These are phyloP conservation scores for Neonectria hederae DNA, from an alignment of 2,329 filamentous ascomycete genomes.

Conservation along the genomic window DNA sequence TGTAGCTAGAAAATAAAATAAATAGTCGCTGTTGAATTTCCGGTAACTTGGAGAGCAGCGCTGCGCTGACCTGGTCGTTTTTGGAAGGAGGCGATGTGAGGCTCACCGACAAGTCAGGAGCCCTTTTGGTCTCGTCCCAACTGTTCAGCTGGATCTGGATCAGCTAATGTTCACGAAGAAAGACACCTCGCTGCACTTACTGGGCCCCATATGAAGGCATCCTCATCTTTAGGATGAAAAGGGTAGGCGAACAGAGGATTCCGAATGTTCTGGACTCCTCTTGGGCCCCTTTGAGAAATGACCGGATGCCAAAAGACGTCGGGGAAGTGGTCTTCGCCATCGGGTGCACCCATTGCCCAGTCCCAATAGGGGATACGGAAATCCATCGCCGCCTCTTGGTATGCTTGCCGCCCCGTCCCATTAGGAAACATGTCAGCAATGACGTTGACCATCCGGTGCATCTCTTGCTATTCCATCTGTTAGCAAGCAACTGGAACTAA, in stretches of 20 bases:
- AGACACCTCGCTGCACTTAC: slow-evolving; percentile 54
- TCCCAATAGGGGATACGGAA: slow-evolving; percentile 70
- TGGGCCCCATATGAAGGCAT: slow-evolving; percentile 67
- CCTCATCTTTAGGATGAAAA: slow-evolving; percentile 67
- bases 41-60: slow-evolving; percentile 56
- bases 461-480: slow-evolving; percentile 47
- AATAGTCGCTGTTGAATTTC: slow-evolving; percentile 71
- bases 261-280: slow-evolving; percentile 62
- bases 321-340: slow-evolving; percentile 59
- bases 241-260: slow-evolving; percentile 71
- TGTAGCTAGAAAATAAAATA: slow-evolving; percentile 73
- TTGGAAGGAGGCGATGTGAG: slow-evolving; percentile 58
- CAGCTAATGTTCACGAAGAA: not conserved
- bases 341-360: slow-evolving; percentile 61
- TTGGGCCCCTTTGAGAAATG: slow-evolving; percentile 65
- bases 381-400: slow-evolving; percentile 59
- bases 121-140: slow-evolving; percentile 69
- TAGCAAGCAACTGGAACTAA: slow-evolving; percentile 9
- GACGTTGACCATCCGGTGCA: slow-evolving; percentile 47
- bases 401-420: slow-evolving; percentile 56
- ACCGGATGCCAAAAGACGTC: slow-evolving; percentile 57
- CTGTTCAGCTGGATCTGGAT: slow-evolving; percentile 58
- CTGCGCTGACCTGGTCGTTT: slow-evolving; percentile 63
- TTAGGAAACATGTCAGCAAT: slow-evolving; percentile 62
- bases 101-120: slow-evolving; percentile 53